phyloP scores from a whole-genome alignment of 2,329 filamentous ascomycete species.

The Pezicula radicicola region DNA sequence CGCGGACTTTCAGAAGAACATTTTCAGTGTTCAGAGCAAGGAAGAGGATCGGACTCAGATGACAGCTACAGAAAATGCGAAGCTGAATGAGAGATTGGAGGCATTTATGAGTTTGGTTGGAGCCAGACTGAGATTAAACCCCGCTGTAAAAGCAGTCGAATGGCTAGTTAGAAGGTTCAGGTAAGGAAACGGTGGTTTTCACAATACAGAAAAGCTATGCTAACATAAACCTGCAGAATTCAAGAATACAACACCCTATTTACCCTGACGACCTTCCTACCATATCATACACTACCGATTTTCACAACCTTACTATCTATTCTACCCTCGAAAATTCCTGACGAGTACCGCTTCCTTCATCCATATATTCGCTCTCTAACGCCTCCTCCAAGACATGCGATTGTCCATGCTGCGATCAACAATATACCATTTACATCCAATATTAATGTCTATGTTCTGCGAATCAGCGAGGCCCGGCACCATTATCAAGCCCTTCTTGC shows the following conservation, averaged over 20 bases:
- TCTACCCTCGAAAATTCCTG: constrained; percentile 70
- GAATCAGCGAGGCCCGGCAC: constrained; percentile 66
- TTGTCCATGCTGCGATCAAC: constrained; percentile 81
- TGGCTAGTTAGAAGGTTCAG: constrained; percentile 91
- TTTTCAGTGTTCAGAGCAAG: constrained; percentile 95
- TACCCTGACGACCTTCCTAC: constrained; percentile 82
- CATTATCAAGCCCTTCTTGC: constrained; percentile 76
- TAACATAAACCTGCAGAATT: constrained; percentile 50
- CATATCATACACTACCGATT: constrained; percentile 82
- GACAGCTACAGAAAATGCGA: constrained; percentile 75
- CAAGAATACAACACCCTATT: constrained; percentile 85
- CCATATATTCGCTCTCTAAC: constrained; percentile 81
- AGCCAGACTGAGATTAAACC: constrained; percentile 74
- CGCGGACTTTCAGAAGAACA: constrained; percentile 64
- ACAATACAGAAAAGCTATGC: constrained; percentile 6
- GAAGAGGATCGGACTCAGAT: constrained; percentile 83
- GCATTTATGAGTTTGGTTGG: constrained; percentile 80
- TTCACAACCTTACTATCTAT: constrained; percentile 88
- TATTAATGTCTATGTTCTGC: constrained; percentile 76
- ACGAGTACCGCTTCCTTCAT: constrained; percentile 77
- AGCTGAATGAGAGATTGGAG: constrained; percentile 75
- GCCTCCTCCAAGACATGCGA: constrained; percentile 72
- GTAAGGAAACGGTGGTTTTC: constrained; percentile 43
- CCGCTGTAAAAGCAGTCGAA: constrained; percentile 87
- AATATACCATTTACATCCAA: constrained; percentile 72